Percentiles rank a stretch among this genome's conserved stretches.
Conservation (phyloP, 106 monocot species). For the Dioscorea dumetorum region DNA sequence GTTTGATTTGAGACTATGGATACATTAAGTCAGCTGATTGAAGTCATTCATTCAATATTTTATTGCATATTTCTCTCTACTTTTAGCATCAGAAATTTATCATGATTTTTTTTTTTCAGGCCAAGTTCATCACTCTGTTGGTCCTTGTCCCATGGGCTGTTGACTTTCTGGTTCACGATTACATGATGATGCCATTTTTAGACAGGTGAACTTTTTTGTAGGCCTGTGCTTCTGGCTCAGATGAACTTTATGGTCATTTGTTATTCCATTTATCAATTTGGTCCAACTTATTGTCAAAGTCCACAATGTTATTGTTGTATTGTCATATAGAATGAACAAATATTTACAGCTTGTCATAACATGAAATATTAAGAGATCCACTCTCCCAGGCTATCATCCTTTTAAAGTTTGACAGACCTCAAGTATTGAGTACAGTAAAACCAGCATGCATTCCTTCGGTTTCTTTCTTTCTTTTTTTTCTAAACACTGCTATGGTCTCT, state of each 20-base stretch:
- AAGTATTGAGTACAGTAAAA: too few species aligned
- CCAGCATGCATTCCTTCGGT: too few species aligned
- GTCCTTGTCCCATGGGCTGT: conserved; percentile 75
- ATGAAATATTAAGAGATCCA: not conserved
- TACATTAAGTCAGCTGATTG: not conserved
- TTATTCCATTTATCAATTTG: not conserved
- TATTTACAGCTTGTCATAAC: not conserved
- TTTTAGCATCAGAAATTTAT: not conserved
- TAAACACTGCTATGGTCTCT: too few species aligned
- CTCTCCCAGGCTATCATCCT: not conserved
- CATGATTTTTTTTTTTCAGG: conserved; percentile 33
- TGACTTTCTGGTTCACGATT: conserved; percentile 87
- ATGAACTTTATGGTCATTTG: not conserved
- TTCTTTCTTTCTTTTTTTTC: too few species aligned
- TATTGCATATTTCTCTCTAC: not conserved
- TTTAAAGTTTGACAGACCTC: not conserved
- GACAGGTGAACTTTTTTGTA: conserved; percentile 52
- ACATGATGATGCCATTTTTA: conserved; percentile 88
- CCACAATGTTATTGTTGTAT: not conserved
- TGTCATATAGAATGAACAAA: not conserved
- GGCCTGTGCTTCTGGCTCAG: too few species aligned
- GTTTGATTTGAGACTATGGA: not conserved
- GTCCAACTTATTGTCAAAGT: not conserved
- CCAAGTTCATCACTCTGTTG: conserved; percentile 77
- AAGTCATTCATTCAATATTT: not conserved